These are phyloP conservation scores for Grigorovia transvaalensis DNA, from an alignment of 805 yeast genomes.

Conservation along the genomic window DNA sequence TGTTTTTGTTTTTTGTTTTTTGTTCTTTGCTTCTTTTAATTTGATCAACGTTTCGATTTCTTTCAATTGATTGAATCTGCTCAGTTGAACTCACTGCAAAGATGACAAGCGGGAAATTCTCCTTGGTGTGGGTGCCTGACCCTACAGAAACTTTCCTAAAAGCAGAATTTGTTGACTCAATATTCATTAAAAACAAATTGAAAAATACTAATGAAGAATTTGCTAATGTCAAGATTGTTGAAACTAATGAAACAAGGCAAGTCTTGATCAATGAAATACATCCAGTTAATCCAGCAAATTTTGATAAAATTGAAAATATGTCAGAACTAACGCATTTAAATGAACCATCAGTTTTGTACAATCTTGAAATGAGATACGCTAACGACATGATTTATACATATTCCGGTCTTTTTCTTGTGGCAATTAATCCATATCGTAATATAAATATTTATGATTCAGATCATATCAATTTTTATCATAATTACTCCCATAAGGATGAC, in stretches of 20 bases:
- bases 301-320: constrained; percentile 88
- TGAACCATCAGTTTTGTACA: constrained; percentile 91
- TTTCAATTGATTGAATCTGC: too few species aligned
- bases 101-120: neutral
- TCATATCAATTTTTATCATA: constrained; percentile 47
- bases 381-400: constrained; percentile 82
- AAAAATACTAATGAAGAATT: constrained; percentile 13
- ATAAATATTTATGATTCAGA: constrained; percentile 61
- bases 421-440: constrained; percentile 80
- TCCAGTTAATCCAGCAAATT: constrained; percentile 71
- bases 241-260: constrained; percentile 9
- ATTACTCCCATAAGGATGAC: constrained; percentile 30
- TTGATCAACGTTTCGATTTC: too few species aligned
- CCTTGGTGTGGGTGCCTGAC: constrained; percentile 26
- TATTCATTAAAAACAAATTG: constrained; percentile 12
- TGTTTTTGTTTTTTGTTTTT: too few species aligned
- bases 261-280: constrained; percentile 30
- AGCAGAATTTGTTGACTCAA: constrained; percentile 17
- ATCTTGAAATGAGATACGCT: constrained; percentile 63
- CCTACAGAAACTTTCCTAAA: constrained; percentile 19
- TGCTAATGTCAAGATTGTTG: constrained; percentile 12
- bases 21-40: too few species aligned
- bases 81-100: too few species aligned
- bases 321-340: constrained; percentile 89
- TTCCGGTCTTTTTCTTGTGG: constrained; percentile 90